Base-by-base conservation (phyloP, 768 basidiomycete genomes). In the Russula vinacea region DNA sequence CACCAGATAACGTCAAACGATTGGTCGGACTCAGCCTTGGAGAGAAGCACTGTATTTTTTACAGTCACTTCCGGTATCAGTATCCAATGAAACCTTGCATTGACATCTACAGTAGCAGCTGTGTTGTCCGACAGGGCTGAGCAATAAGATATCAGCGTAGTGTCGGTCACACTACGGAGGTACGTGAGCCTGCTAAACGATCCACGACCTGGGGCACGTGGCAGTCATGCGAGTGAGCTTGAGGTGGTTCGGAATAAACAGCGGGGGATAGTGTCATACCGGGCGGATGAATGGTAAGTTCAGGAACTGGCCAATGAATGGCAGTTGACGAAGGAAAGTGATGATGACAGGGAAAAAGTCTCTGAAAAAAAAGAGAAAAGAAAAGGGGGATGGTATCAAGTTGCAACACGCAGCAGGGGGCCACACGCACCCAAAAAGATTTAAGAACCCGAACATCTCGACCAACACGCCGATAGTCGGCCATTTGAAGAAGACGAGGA, bases 281-380 rank as follows among this genome's bases (percentile, higher is more conserved):
- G 82, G 81, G 72, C 90, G 80, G 71, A 98, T 86, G 73, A 91
- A 95, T 1, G 97, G 95, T 67, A 98, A 72, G 5, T 90, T 89
- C 54, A 99, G 76, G 66, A 91, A 75, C 0, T 86, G 92, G 32
- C 97, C 96, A 62, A 99, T 82, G 68, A 97, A 86, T 5, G 97
- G 96, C 52, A 98, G 74, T 77, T 98, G 96, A 64, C 97, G 84
- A 68, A 98, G 77, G 82, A 98, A 98, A n/a, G 93, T 94, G 56
- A 99, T 79, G 60, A 99, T 89, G 65, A 98, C 97, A 7, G 97
- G 97, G 84, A 98, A 98, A 81, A 99, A 99, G 77, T 98, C 96
- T 51, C 96, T 98, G 52, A 67, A 37, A 50, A 33, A n/a, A 45
- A 35, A 14, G 3, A 9, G 1, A 49, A 13, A 16, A 26, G 19